phyloP scores from a whole-genome alignment of 2,329 filamentous ascomycete species.

The Colletotrichum orbiculare region DNA sequence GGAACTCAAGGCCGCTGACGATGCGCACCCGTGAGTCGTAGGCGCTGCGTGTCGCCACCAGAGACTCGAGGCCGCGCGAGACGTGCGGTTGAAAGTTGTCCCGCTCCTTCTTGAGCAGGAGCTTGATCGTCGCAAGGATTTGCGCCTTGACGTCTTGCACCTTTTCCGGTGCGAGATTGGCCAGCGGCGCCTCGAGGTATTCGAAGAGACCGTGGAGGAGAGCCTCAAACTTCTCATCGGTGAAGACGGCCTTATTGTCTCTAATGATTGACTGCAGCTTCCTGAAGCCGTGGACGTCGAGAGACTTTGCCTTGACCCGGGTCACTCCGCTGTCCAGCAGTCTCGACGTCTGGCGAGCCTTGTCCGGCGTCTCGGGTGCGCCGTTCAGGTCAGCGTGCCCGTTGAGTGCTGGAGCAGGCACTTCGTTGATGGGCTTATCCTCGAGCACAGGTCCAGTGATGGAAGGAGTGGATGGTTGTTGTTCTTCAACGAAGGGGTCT shows the following conservation, averaged over 20 bases:
- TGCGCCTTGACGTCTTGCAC: slow-evolving; percentile 79
- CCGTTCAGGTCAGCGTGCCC: slow-evolving; percentile 20
- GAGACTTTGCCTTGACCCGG: slow-evolving; percentile 75
- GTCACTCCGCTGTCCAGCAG: slow-evolving; percentile 80
- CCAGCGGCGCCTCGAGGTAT: slow-evolving; percentile 73
- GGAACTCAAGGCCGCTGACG: slow-evolving; percentile 77
- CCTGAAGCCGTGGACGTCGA: slow-evolving; percentile 86
- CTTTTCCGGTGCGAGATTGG: slow-evolving; percentile 69
- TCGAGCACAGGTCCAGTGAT: slow-evolving; percentile 65
- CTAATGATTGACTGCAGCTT: slow-evolving; percentile 81
- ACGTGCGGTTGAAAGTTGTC: slow-evolving; percentile 76
- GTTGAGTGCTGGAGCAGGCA: slow-evolving; percentile 45
- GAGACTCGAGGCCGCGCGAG: slow-evolving; percentile 72
- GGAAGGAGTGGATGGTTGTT: slow-evolving; percentile 57
- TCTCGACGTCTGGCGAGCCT: slow-evolving; percentile 66
- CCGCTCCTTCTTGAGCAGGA: slow-evolving; percentile 75
- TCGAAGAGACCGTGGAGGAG: slow-evolving; percentile 76
- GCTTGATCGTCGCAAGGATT: slow-evolving; percentile 77
- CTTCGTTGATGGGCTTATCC: slow-evolving; percentile 70
- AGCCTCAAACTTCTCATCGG: slow-evolving; percentile 75
- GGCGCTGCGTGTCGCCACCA: slow-evolving; percentile 71
- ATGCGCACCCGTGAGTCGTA: slow-evolving; percentile 79
- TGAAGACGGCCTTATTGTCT: slow-evolving; percentile 71
- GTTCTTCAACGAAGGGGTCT: slow-evolving; percentile 66
- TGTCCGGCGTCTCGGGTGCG: slow-evolving; percentile 58